Conservation (phyloP, 2,329 filamentous ascomycete genomes). For the Didymella pinodella region DNA sequence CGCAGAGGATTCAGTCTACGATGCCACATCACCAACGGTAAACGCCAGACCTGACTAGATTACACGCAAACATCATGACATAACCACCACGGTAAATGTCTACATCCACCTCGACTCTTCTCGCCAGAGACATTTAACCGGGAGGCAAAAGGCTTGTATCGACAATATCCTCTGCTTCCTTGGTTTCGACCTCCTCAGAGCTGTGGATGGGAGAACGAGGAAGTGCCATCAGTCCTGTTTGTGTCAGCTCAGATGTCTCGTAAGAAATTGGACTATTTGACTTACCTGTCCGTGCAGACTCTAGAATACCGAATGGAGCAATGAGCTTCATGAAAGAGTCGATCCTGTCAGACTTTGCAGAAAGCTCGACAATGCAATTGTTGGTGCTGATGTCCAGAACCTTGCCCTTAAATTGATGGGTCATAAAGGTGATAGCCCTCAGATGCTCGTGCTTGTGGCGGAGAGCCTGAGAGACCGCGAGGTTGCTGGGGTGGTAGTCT, state of each 20-base stretch:
- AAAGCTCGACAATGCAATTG: slow-evolving; percentile 97
- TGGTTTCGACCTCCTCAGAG: slow-evolving; percentile 74
- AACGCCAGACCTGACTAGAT: slow-evolving; percentile 22
- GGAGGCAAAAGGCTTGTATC: slow-evolving; percentile 93
- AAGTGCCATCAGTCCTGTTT: slow-evolving; percentile 85
- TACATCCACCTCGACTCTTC: neutral
- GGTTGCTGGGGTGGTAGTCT: slow-evolving; percentile 89
- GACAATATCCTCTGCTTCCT: slow-evolving; percentile 93
- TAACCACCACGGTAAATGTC: slow-evolving; percentile 5
- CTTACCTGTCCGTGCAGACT: slow-evolving; percentile 85
- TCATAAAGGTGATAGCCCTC: slow-evolving; percentile 93
- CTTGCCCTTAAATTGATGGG: slow-evolving; percentile 97
- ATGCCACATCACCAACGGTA: slow-evolving; percentile 12
- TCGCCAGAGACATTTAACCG: slow-evolving; percentile 63
- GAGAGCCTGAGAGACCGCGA: slow-evolving; percentile 86
- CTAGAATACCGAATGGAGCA: slow-evolving; percentile 91
- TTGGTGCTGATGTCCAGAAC: slow-evolving; percentile 97
- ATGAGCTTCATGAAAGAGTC: slow-evolving; percentile 98
- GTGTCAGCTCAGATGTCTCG: slow-evolving; percentile 23
- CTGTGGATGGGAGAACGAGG: slow-evolving; percentile 88
- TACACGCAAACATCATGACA: slow-evolving; percentile 23
- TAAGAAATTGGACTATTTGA: slow-evolving; percentile 17
- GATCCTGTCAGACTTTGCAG: slow-evolving; percentile 90
- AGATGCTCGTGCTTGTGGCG: slow-evolving; percentile 98
- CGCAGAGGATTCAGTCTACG: neutral